Conservation (phyloP, 805 yeast genomes). For the Pichia gijzeniarum region DNA sequence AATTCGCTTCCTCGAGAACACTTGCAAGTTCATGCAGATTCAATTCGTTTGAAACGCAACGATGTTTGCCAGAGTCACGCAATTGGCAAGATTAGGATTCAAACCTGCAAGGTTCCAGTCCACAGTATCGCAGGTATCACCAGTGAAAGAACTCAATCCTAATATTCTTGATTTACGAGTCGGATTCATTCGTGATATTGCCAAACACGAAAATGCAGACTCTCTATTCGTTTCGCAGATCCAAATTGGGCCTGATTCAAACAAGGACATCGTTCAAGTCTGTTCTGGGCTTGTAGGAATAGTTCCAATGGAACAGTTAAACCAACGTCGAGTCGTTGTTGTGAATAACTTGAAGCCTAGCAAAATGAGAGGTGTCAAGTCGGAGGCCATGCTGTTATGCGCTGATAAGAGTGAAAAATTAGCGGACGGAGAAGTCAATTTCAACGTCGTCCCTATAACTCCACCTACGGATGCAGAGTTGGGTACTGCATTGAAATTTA, state of each 20-base stretch:
- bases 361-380: conserved; percentile 54
- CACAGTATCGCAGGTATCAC: not conserved
- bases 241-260: conserved; percentile 18
- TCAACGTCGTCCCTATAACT: conserved; percentile 38
- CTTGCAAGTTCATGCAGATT: too few species aligned
- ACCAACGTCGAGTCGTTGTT: conserved; percentile 41
- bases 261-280: conserved; percentile 31
- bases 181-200: conserved; percentile 42
- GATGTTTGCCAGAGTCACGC: not conserved
- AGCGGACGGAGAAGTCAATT: not conserved
- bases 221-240: conserved; percentile 52
- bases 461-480: conserved; percentile 36
- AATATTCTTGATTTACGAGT: conserved; percentile 31
- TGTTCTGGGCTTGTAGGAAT: conserved; percentile 54
- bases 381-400: conserved; percentile 66
- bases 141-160: conserved; percentile 13
- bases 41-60: too few species aligned
- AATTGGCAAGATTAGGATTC: too few species aligned
- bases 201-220: conserved; percentile 51
- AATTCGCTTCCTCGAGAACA: too few species aligned
- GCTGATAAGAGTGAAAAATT: conserved; percentile 27
- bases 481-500: conserved; percentile 26
- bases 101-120: conserved; percentile 4
- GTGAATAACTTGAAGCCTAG: conserved; percentile 54
- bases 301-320: conserved; percentile 35